A percentile compares a stretch with the other conserved stretches of the same genome.
Conservation (phyloP, 176 grass and related monocot genomes). For the Zoysia pacifica region DNA sequence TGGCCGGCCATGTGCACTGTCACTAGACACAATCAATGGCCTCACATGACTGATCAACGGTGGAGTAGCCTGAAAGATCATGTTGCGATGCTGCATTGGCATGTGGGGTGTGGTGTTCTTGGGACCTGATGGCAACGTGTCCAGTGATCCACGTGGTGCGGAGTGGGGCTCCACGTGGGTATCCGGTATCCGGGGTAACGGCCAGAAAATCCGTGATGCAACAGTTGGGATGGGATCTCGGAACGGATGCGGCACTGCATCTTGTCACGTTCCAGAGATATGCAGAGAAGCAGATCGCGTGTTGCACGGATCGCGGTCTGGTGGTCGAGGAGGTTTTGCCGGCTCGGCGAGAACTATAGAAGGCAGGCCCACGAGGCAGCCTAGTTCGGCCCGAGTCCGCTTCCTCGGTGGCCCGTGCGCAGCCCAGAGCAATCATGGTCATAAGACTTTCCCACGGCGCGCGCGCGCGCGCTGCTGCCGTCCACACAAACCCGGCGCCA, state of each 20-base stretch:
- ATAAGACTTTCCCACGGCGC: background rate
- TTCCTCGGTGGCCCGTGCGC: background rate
- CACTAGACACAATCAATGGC: constrained; percentile 7
- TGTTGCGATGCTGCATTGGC: background rate
- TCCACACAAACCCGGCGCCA: constrained; percentile 19
- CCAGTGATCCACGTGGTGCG: background rate
- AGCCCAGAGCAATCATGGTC: background rate
- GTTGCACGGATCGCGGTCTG: background rate
- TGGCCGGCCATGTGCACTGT: constrained; percentile 30
- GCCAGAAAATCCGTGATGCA: background rate
- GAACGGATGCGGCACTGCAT: background rate
- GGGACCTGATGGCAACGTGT: background rate
- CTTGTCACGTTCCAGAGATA: too few species aligned
- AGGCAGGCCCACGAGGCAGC: background rate
- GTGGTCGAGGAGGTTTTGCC: too few species aligned
- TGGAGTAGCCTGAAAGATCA: background rate
- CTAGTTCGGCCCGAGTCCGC: background rate
- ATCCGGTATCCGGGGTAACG: too few species aligned
- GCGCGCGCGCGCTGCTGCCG: background rate
- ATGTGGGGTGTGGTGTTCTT: constrained; percentile 8
- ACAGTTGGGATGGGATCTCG: background rate
- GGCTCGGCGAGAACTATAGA: too few species aligned
- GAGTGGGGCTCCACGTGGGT: background rate
- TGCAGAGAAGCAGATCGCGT: background rate
- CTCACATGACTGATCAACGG: constrained; percentile 24